Evolutionary conservation across 2,329 filamentous ascomycete species (phyloP), one percentile per base, ranked within the genome.

Genomic region (Xylaria sp.): DNA sequence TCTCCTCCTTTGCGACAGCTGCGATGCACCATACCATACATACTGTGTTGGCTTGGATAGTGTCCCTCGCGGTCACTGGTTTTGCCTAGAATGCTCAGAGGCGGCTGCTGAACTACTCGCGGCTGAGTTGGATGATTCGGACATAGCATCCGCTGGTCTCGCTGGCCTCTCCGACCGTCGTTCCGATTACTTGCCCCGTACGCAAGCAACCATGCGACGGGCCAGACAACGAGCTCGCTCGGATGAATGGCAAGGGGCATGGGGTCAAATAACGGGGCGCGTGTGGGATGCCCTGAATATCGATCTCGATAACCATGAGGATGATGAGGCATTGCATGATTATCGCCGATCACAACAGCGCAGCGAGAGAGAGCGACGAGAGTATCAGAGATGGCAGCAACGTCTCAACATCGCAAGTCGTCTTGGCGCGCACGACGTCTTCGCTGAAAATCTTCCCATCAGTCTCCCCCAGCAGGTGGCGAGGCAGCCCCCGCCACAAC

Each of bases 1-100:
- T 20, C 87, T 97, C 60, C 89, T 98, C 72, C 88, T 97, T 68
- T 99, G 96, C 81, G 94, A 97, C 79, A 91, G 90, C 76, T 99
- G 96, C 83, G 91, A 97, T 83, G 90, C 91, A 39, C 88, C 92
- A 50, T 97, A 95, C 75, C 96, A 99, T 80, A 94, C 94, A 56
- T 93, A 97, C 79, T 99, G 96, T 80, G 89, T 97, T 69, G 94
- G 93, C 39, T 86, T 97, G 58, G 90, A 94, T 68, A 82, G 85
- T 61, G 88, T 97, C 64, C 94, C 94, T 25, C 82, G 86, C 34
- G 92, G 92, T 32, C 84, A 90, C 72, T 99, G 95, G 94, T 97
- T 95, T 79, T 99, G 96, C 82, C 90, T 96, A 80, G 89, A 92
- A 74, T 99, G 96, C 79, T 68, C 73, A 9, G 72, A 76, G 4